phyloP scores from a whole-genome alignment of 2,329 filamentous ascomycete genomes.

The Claviceps sp. region DNA sequence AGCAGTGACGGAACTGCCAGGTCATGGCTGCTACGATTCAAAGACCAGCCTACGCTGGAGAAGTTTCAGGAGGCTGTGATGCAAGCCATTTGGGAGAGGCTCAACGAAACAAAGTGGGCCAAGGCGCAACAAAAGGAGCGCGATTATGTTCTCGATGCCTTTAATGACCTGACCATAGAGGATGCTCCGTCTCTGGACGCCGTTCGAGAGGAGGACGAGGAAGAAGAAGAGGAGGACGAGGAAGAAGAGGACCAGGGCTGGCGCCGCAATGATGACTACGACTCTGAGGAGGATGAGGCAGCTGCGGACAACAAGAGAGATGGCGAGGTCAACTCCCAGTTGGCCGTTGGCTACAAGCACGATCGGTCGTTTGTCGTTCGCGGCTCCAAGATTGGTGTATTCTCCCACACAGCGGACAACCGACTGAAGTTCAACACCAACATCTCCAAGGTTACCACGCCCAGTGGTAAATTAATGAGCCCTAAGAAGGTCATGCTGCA shows the following conservation, averaged over 20 bases:
- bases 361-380: constrained; percentile 95
- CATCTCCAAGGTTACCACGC: constrained; percentile 89
- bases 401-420: constrained; percentile 90
- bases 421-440: constrained; percentile 92
- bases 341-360: constrained; percentile 93
- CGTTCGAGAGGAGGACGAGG: constrained; percentile 37
- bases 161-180: constrained; percentile 88
- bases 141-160: constrained; percentile 90
- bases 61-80: constrained; percentile 88
- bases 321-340: constrained; percentile 78
- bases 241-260: constrained; percentile 50
- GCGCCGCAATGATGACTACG: constrained; percentile 56
- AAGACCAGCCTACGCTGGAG: constrained; percentile 66
- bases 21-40: constrained; percentile 91
- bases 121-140: constrained; percentile 87
- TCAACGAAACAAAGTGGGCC: constrained; percentile 87
- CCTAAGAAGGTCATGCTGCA: constrained; percentile 97
- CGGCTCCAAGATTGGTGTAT: constrained; percentile 95
- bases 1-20: constrained; percentile 76
- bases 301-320: constrained; percentile 61
- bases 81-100: constrained; percentile 90
- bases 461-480: constrained; percentile 73
- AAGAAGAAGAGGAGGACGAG: constrained; percentile 46
- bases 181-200: constrained; percentile 42
- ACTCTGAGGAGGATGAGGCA: constrained; percentile 53